Conservation (phyloP, 2,329 filamentous ascomycete species). For the Dactylellina sp. region DNA sequence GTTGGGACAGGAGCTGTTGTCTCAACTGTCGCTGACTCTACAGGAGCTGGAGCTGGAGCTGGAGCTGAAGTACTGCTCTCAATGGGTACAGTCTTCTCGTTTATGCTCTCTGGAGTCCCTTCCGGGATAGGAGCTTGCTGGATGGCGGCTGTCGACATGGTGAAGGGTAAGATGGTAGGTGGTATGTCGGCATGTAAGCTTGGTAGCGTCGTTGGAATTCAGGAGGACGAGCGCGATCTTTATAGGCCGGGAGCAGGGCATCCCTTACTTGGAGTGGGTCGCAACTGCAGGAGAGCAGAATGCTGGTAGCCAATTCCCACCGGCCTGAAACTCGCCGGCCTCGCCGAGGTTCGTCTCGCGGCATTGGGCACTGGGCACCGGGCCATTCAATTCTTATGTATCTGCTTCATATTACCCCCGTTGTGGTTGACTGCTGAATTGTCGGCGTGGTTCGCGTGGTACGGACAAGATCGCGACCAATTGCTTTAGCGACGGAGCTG, state of each 20-base stretch:
- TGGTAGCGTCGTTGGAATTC: no score
- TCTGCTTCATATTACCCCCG: conserved; percentile 10
- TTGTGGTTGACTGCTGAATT: background rate
- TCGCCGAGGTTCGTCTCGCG: conserved; percentile 22
- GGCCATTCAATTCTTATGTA: background rate
- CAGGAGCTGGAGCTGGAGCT: background rate
- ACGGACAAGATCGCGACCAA: conserved; percentile 1
- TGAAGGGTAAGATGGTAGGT: background rate
- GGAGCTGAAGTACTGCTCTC: conserved; percentile 18
- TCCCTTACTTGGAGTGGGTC: conserved; percentile 41
- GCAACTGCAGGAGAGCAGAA: conserved; percentile 20
- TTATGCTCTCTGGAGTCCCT: conserved; percentile 39
- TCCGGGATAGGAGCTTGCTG: conserved; percentile 29
- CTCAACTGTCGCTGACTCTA: background rate
- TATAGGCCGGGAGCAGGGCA: conserved; percentile 19
- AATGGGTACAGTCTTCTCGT: conserved; percentile 41
- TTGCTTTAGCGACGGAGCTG: conserved; percentile 2
- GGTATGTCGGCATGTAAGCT: conserved; percentile 1
- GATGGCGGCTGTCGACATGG: conserved; percentile 45
- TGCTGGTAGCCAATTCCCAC: conserved; percentile 9
- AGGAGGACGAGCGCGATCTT: background rate
- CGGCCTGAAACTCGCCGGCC: conserved; percentile 43
- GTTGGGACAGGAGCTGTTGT: background rate
- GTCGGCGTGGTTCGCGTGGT: conserved; percentile 29
- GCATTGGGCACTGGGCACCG: background rate